These are phyloP conservation scores for Malassezia yamatoensis DNA, from an alignment of 1,284 basidiomycete genomes.

Conservation along the genomic window DNA sequence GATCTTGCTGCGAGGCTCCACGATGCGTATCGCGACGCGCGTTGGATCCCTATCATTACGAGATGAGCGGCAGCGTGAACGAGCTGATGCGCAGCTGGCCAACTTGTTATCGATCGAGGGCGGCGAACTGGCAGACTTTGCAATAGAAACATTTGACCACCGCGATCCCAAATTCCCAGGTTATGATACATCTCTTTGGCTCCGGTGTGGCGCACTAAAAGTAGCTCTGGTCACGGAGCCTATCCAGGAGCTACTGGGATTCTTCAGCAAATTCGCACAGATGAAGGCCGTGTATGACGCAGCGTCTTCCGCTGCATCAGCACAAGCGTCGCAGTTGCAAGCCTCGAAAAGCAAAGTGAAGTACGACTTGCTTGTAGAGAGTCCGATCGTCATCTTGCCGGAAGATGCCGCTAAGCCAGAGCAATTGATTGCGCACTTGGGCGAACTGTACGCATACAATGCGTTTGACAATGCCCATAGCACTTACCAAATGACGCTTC, in stretches of 20 bases:
- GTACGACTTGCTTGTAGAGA: constrained; percentile 79
- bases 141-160: constrained; percentile 80
- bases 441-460: constrained; percentile 79
- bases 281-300: constrained; percentile 74
- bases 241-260: constrained; percentile 72
- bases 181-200: constrained; percentile 72
- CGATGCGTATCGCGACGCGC: constrained; percentile 69
- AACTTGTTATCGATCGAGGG: constrained; percentile 89
- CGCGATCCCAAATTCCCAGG: constrained; percentile 60
- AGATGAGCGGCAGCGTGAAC: constrained; percentile 60
- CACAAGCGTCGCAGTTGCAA: constrained; percentile 64
- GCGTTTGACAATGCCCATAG: constrained; percentile 56
- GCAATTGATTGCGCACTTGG: constrained; percentile 69
- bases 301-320: constrained; percentile 83
- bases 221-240: constrained; percentile 81
- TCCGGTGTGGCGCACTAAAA: constrained; percentile 82
- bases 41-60: constrained; percentile 75
- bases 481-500: constrained; percentile 53
- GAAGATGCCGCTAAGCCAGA: constrained; percentile 62
- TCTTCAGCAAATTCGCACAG: constrained; percentile 74
- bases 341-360: constrained; percentile 61
- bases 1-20: constrained; percentile 64
- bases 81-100: constrained; percentile 60
- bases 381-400: constrained; percentile 85
- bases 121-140: constrained; percentile 86